Evolutionary conservation across 2,329 filamentous ascomycete genomes (phyloP).

Genomic region (Verticillium zaregamsianum): DNA sequence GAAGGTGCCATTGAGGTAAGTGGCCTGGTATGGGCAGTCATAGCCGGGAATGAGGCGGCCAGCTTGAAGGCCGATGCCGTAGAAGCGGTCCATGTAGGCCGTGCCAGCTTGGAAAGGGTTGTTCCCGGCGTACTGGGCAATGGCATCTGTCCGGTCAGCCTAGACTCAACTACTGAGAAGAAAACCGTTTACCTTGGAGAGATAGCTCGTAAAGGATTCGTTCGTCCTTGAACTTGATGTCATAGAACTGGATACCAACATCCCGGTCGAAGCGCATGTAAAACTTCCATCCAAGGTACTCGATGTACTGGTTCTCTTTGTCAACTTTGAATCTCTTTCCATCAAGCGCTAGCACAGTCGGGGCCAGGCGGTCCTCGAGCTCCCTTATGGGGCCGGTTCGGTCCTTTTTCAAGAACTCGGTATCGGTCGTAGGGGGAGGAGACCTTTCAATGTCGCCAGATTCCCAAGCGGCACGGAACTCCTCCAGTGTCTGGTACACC

Average conservation of each 20-base stretch:
- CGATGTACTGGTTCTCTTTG: conserved; percentile 13
- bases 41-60: conserved; percentile 8
- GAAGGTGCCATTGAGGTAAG: conserved; percentile 9
- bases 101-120: conserved; percentile 3
- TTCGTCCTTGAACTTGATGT: background rate
- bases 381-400: conserved; percentile 11
- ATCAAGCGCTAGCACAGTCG: conserved; percentile 9
- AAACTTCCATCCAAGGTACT: conserved; percentile 15
- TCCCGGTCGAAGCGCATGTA: conserved; percentile 10
- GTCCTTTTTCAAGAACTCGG: conserved; percentile 13
- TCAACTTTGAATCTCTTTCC: conserved; percentile 15
- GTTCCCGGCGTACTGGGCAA: conserved; percentile 2
- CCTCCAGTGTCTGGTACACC: conserved; percentile 11
- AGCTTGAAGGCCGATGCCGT: conserved; percentile 1
- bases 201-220: background rate
- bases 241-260: conserved; percentile 4
- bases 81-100: conserved; percentile 3
- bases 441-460: conserved; percentile 7
- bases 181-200: background rate
- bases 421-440: conserved; percentile 7
- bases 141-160: background rate
- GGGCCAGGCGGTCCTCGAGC: conserved; percentile 13
- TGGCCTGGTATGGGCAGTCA: conserved; percentile 9
- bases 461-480: conserved; percentile 12
- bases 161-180: background rate